Base-by-base conservation (phyloP, 192 early-diverging fungal genomes). In the Entophlyctis helioformis region DNA sequence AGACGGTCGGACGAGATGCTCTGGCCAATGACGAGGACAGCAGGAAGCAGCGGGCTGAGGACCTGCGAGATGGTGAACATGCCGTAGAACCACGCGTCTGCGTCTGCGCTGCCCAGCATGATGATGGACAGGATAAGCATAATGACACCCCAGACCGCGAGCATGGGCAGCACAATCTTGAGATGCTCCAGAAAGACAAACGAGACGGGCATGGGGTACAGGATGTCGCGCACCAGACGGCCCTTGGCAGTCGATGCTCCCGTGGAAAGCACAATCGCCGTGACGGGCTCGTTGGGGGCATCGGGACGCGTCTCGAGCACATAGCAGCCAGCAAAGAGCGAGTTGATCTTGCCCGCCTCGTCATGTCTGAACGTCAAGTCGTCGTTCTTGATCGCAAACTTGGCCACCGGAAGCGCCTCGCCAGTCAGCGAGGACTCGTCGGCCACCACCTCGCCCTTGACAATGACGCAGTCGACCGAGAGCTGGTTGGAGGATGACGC, bases 111-210 rank as follows among this genome's bases (percentile, higher is more conserved):
- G 15, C 46, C 56, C 44, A 66, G 23, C 28, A 61, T 39, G 10
- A 27, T 12, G 8, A 69, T 52, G 20, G 36, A 39, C n/a, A 51
- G 15, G 26, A 60, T 26, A 11, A 69, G 49, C 62, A 64, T 64
- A 15, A 82, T 44, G 16, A 76, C 56, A 35, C 82, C 83, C 72
- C 84, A 87, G 20, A 62, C 32, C 23, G 85, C 60, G 37, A 87
- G 57, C 23, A 82, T 56, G 24, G 62, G 46, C 51, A 85, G 60
- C 13, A 81, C 83, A 2, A 82, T 57, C 34, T 82, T 84, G 54
- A 85, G 66, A 46, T 85, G 83, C 66, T 85, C 85, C 46, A 76
- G 72, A 57, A 87, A 87, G 13, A 85, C 72, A 55, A 87, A 87
- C 32, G 72, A 74, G 54, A 84, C 66, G 26, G 69, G 60, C 15